Evolutionary conservation across 140 eudicot species (phyloP).

Genomic region (Erigeron philadelphicus): DNA sequence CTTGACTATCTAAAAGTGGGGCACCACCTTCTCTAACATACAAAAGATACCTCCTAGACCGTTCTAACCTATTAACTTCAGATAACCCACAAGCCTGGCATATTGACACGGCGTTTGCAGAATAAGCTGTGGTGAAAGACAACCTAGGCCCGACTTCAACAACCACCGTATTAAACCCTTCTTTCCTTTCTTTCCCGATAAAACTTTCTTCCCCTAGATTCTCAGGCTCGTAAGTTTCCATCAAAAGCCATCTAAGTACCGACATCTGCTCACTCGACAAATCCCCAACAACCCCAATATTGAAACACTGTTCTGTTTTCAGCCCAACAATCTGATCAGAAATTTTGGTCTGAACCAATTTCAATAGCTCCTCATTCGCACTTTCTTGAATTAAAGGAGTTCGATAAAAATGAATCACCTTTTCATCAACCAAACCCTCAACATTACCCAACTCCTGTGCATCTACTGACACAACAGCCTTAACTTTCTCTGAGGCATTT

Average conservation of each 20-base stretch:
- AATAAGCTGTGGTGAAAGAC: slow-evolving; percentile 91
- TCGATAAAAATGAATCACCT: slow-evolving; percentile 68
- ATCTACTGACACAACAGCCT: slow-evolving; percentile 56
- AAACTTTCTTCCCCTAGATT: slow-evolving; percentile 66
- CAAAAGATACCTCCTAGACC: slow-evolving; percentile 78
- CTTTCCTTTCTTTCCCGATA: slow-evolving; percentile 40
- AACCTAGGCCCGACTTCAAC: slow-evolving; percentile 88
- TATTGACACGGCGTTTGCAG: slow-evolving; percentile 85
- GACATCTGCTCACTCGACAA: slow-evolving; percentile 55
- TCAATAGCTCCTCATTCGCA: slow-evolving; percentile 60
- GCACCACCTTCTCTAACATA: slow-evolving; percentile 37
- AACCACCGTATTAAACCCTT: slow-evolving; percentile 34
- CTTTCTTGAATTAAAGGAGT: slow-evolving; percentile 79
- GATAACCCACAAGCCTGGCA: slow-evolving; percentile 76
- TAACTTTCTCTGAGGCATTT: slow-evolving; percentile 36
- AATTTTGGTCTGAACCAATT: slow-evolving; percentile 55
- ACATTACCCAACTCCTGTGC: slow-evolving; percentile 34
- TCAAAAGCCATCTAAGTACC: slow-evolving; percentile 78
- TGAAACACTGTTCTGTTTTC: slow-evolving; percentile 80
- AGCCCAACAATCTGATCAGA: slow-evolving; percentile 63
- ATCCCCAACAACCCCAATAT: slow-evolving; percentile 51
- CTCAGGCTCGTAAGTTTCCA: slow-evolving; percentile 80
- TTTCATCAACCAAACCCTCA: slow-evolving; percentile 29
- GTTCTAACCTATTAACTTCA: slow-evolving; percentile 69
- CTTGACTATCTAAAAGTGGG: slow-evolving; percentile 49